Conservation (phyloP, 148 eudicot genomes). For the Nepenthes mirabilis region DNA sequence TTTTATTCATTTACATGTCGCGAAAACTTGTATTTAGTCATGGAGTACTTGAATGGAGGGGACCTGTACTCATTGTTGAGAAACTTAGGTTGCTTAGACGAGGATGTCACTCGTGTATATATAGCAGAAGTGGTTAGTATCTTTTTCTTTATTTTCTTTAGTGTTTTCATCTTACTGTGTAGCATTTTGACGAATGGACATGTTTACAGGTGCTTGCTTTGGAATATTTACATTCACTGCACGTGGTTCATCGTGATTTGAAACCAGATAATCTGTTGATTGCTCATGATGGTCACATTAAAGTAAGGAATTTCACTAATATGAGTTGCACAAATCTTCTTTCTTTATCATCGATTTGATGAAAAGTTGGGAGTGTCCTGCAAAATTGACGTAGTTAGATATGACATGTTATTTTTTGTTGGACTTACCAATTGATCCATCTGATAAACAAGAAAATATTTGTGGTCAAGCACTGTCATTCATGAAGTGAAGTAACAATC, state of each 20-base stretch:
- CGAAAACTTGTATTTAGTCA: slow-evolving; percentile 95
- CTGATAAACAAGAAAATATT: too few relatives aligned
- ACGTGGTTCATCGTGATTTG: slow-evolving; percentile 97
- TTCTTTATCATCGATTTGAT: neutral
- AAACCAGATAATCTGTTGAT: slow-evolving; percentile 97
- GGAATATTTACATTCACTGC: slow-evolving; percentile 90
- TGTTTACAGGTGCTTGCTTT: slow-evolving; percentile 82
- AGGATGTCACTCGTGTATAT: slow-evolving; percentile 94
- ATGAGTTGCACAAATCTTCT: neutral
- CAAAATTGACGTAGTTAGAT: too few relatives aligned
- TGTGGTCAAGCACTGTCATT: too few relatives aligned
- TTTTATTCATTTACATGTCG: slow-evolving; percentile 97
- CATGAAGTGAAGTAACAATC: too few relatives aligned
- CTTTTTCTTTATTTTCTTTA: slow-evolving; percentile 1
- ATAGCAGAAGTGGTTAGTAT: slow-evolving; percentile 92
- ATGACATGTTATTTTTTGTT: too few relatives aligned
- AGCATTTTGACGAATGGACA: slow-evolving; percentile 4
- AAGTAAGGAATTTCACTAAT: slow-evolving; percentile 32
- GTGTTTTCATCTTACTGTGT: slow-evolving; percentile 4
- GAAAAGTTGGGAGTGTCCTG: neutral
- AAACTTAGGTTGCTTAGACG: slow-evolving; percentile 94
- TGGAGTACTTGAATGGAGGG: slow-evolving; percentile 98
- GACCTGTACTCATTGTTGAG: slow-evolving; percentile 89
- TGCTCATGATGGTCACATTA: slow-evolving; percentile 98
- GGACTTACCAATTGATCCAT: too few relatives aligned